Evolutionary conservation across 2,329 filamentous ascomycete species (phyloP), one percentile per base, ranked within the genome.

Genomic region (Pseudophaeomoniella oleicola): DNA sequence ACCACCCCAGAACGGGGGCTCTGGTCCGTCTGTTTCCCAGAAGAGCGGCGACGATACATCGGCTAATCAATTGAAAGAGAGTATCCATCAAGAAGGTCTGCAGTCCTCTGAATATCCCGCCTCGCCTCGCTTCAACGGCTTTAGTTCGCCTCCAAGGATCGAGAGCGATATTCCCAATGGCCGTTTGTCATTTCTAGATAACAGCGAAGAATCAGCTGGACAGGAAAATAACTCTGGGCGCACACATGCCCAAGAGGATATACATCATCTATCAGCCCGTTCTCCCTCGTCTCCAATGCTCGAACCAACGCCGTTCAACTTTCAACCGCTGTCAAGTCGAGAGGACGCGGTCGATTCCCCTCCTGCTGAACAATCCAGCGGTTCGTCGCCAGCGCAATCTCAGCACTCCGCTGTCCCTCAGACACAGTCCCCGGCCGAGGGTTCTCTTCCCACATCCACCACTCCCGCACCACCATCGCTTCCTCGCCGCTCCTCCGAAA

Each of bases 51-150:
- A n/a, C n/a, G n/a, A n/a, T n/a, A n/a, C n/a, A n/a, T n/a, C n/a
- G n/a, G n/a, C n/a, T n/a, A n/a, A n/a, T n/a, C n/a, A n/a, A n/a
- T n/a, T n/a, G n/a, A n/a, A n/a, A n/a, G n/a, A n/a, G n/a, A n/a
- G n/a, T n/a, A n/a, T n/a, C n/a, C n/a, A n/a, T n/a, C n/a, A n/a
- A n/a, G n/a, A n/a, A n/a, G n/a, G n/a, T n/a, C n/a, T n/a, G n/a
- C n/a, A n/a, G n/a, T n/a, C n/a, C n/a, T n/a, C n/a, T n/a, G n/a
- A n/a, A n/a, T n/a, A n/a, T n/a, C n/a, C n/a, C n/a, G n/a, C 49
- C 44, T 19, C 30, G 35, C 32, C 29, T 19, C 30, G 32, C 32
- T 37, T 32, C 32, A 18, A 17, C 36, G 17, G 39, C 42, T 47
- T 27, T 27, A n/a, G 22, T n/a, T 27, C 22, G 9, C 22, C n/a